Percentiles rank a stretch among this genome's conserved stretches.
These are phyloP conservation scores for Annulohypoxylon bovei DNA, from an alignment of 495 filamentous ascomycete species.

Conservation along the genomic window DNA sequence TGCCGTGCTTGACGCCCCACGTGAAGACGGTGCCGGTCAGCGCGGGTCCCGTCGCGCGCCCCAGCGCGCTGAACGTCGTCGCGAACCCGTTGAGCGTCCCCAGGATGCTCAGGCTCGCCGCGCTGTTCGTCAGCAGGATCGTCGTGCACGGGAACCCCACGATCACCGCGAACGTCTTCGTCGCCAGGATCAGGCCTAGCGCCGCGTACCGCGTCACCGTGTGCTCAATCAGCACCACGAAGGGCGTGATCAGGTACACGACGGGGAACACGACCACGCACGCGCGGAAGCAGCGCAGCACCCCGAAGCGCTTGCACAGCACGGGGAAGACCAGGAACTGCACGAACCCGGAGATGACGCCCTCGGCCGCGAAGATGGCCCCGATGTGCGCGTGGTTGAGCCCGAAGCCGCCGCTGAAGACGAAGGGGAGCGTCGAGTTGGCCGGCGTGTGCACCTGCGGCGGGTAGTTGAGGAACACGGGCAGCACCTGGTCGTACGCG, in stretches of 20 bases:
- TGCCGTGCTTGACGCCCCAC: constrained; percentile 74
- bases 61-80: constrained; percentile 79
- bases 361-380: constrained; percentile 78
- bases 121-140: constrained; percentile 91
- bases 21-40: constrained; percentile 72
- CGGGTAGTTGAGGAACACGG: constrained; percentile 84
- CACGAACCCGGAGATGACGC: constrained; percentile 72
- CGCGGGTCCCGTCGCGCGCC: constrained; percentile 80
- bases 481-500: constrained; percentile 81
- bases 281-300: constrained; percentile 72
- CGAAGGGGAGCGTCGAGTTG: constrained; percentile 76
- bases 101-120: constrained; percentile 74
- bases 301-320: constrained; percentile 72
- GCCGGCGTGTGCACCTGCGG: constrained; percentile 56
- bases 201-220: constrained; percentile 53
- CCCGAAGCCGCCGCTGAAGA: constrained; percentile 82
- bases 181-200: constrained; percentile 66
- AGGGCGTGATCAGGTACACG: constrained; percentile 78
- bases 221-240: constrained; percentile 69
- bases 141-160: constrained; percentile 88
- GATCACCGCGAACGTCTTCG: constrained; percentile 75
- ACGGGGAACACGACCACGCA: constrained; percentile 71
- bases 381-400: constrained; percentile 77
- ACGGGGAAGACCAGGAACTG: constrained; percentile 85
- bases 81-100: constrained; percentile 92